Base-by-base conservation (phyloP, 1,139 yeast species). In the Zygoascus sp. region DNA sequence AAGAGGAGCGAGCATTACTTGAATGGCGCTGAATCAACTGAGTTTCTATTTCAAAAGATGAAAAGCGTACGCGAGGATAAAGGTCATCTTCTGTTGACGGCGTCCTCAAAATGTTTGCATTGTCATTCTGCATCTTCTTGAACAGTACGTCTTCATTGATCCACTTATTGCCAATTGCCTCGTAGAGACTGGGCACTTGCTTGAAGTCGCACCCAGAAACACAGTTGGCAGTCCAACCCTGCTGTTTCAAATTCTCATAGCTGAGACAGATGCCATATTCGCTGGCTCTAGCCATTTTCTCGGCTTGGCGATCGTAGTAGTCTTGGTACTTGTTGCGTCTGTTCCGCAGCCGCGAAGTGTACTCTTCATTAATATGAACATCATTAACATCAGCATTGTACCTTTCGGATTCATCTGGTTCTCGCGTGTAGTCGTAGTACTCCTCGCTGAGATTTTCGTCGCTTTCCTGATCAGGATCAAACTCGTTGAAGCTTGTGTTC, bases 161-260 rank as follows among this genome's bases (percentile, higher is more conserved):
- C 51, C 61, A 56, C 2, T 61, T 58, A 52, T 72, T 72, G 0
- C 83, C 83, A 2, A 77, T 72, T 46, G 79, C 68, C 11, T 74
- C 75, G 17, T 65, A 59, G 2, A 80, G 53, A 1, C 77, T 70
- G 21, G 65, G 63, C 1, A 82, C 87, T 11, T 66, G 66, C 49
- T 71, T 69, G 64, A 83, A 82, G 52, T 65, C 70, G 4, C 54
- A 53, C 1, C 69, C 61, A 11, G 62, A 58, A 1, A 81, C 60
- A 1, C 71, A 69, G 42, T 68, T 69, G 10, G 73, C 63, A 1
- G 84, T 73, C 87, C 88, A 81, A 44, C 77, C 78, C 51, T 73
- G 76, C 42, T 78, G 81, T 5, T 65, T 66, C 23, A 80, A 54
- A 10, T 71, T 54, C 1, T 70, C 58, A 6, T 72, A 52, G 40